A percentile compares a stretch with the other conserved stretches of the same genome.
These are phyloP conservation scores for Cornus controversa DNA, from an alignment of 148 eudicot genomes.

Conservation along the genomic window DNA sequence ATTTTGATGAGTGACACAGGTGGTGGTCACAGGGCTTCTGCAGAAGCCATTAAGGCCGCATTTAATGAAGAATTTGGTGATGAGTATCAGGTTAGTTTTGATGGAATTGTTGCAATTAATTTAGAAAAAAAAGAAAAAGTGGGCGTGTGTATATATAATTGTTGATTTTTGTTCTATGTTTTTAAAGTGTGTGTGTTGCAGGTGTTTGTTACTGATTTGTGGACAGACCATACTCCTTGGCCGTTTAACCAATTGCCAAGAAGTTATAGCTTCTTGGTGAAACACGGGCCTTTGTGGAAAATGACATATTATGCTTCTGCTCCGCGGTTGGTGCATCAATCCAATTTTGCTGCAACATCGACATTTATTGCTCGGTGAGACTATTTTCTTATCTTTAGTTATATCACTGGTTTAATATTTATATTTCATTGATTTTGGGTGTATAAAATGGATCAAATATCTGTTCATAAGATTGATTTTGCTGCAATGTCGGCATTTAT, in stretches of 20 bases:
- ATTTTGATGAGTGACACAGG: conserved; percentile 99
- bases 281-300: conserved; percentile 89
- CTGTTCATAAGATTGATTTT: conserved; percentile 40
- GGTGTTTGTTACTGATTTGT: conserved; percentile 94
- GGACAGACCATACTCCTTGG: conserved; percentile 99
- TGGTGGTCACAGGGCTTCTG: conserved; percentile 98
- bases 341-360: conserved; percentile 95
- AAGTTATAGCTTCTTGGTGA: conserved; percentile 94
- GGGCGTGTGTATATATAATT: conserved; percentile 20
- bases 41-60: conserved; percentile 88
- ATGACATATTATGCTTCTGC: conserved; percentile 86
- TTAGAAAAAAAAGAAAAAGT: not conserved
- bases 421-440: not conserved
- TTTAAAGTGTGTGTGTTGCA: conserved; percentile 55
- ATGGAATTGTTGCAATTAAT: not conserved
- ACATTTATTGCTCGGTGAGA: conserved; percentile 93
- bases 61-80: conserved; percentile 79
- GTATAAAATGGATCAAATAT: not conserved
- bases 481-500: conserved; percentile 95
- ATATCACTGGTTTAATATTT: not conserved
- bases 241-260: conserved; percentile 95
- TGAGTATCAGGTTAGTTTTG: conserved; percentile 65
- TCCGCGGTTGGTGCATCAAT: conserved; percentile 88
- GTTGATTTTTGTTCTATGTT: conserved; percentile 34
- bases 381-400: not conserved